Evolutionary conservation across 768 basidiomycete genomes (phyloP), one percentile per base, ranked within the genome.

Genomic region (Sistotremastrum suecicum): DNA sequence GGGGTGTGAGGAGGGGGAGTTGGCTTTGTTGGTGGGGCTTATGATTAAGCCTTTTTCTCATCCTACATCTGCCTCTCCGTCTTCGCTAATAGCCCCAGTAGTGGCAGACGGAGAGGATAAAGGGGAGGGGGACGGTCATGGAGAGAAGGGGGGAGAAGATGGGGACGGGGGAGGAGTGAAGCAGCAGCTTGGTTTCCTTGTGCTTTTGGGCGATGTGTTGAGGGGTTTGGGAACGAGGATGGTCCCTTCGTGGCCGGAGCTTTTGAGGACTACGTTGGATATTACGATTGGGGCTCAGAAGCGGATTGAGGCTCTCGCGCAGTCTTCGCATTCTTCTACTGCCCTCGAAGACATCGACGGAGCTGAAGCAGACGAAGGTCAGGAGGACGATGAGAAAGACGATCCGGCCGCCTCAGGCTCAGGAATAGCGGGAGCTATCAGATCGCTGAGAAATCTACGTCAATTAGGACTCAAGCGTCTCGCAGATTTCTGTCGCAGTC

Each of bases 391-490:
- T 7, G 63, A 57, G 7, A 59, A 59, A 4, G 65, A 63, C 3
- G 67, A 60, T 8, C 64, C 54, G 4, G 53, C 49, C 7, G 49
- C 43, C 0, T 45, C 45, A 29, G 46, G 48, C 31, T 41, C 44
- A 28, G 40, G 42, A 11, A 49, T 42, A 5, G 53, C 53, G 10
- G 51, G 47, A 37, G n/a, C 62, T 35, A 64, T 47, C 65, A 72
- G 58, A 57, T 69, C 55, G 31, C 63, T 64, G 4, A 76, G 88
- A 20, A 68, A 72, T 5, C 71, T 92, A 37, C 76, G 95, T 9
- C 86, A 89, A 45, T 67, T 83, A 1, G 91, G 90, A 6, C 61
- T 97, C 43, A 88, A 87, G 59, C 78, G 92, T 8, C 63, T 97
- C 35, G 76, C 80, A 1, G 86, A 92, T 56, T 94, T 97, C 66